A percentile compares a stretch with the other conserved stretches of the same genome.
Evolutionary conservation across 805 yeast genomes (phyloP).

Genomic region (Yarrowia sp.): DNA sequence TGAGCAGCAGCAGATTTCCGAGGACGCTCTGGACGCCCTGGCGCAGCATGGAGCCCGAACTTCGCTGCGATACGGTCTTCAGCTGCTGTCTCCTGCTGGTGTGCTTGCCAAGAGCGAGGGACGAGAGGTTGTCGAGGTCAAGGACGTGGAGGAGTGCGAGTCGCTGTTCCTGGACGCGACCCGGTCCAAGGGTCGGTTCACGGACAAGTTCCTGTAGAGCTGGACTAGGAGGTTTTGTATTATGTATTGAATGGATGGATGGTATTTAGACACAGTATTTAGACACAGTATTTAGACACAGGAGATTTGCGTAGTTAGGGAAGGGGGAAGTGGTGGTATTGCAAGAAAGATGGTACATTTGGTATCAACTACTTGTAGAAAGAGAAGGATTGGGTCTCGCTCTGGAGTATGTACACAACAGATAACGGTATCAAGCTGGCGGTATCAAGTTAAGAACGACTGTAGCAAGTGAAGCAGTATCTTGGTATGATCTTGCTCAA

Average conservation of each 20-base stretch:
- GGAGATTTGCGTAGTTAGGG: no score
- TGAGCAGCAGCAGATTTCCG: conserved; percentile 64
- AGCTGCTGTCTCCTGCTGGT: conserved; percentile 86
- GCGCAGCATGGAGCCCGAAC: conserved; percentile 72
- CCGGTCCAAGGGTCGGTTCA: conserved; percentile 41
- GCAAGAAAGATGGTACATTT: no score
- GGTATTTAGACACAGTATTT: no score
- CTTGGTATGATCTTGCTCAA: no score
- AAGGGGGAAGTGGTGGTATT: no score
- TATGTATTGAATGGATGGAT: conserved; percentile 16
- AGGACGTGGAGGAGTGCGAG: conserved; percentile 83
- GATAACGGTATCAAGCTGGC: no score
- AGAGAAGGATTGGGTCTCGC: no score
- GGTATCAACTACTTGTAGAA: no score
- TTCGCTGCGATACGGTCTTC: conserved; percentile 88
- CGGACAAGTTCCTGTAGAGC: conserved; percentile 12
- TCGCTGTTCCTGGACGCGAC: conserved; percentile 79
- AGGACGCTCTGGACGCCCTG: conserved; percentile 70
- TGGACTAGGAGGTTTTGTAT: conserved; percentile 3
- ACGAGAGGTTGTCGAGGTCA: conserved; percentile 61
- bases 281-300: no score
- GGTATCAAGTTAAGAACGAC: no score
- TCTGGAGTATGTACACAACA: no score
- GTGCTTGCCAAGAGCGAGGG: conserved; percentile 73
- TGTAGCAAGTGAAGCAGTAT: no score